phyloP scores from a whole-genome alignment of 140 eudicot species.

The Ambrosia hybrid region DNA sequence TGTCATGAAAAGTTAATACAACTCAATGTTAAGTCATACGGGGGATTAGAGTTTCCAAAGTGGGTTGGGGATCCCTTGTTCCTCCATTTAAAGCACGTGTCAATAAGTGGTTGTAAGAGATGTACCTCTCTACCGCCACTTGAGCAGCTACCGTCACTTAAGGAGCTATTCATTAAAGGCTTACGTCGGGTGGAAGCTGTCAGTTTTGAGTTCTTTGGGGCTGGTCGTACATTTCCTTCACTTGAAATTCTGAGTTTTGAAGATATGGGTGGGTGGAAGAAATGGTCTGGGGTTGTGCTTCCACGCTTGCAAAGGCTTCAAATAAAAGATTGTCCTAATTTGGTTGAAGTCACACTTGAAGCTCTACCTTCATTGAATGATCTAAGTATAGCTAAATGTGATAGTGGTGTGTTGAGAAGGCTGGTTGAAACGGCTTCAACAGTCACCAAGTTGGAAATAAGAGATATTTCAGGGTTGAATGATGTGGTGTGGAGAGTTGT shows the following conservation, averaged over 20 bases:
- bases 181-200: conserved; percentile 19
- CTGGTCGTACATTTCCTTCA: conserved; percentile 1
- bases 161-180: conserved; percentile 20
- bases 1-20: not conserved
- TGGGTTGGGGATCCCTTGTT: conserved; percentile 30
- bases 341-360: conserved; percentile 15
- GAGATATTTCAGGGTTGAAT: conserved; percentile 11
- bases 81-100: conserved; percentile 7
- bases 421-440: conserved; percentile 12
- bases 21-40: not conserved
- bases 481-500: conserved; percentile 19
- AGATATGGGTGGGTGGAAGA: conserved; percentile 13
- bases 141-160: conserved; percentile 32
- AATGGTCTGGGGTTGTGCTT: conserved; percentile 18
- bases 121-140: conserved; percentile 35
- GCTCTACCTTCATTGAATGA: not conserved
- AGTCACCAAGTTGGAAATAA: not conserved
- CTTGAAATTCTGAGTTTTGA: conserved; percentile 18
- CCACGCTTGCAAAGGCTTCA: conserved; percentile 5
- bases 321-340: not conserved
- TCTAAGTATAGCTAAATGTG: not conserved
- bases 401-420: conserved; percentile 1
- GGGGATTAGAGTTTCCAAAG: conserved; percentile 16
- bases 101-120: conserved; percentile 15
- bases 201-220: conserved; percentile 34